Conservation (phyloP, 768 basidiomycete species). For the Trametes sanguinea region DNA sequence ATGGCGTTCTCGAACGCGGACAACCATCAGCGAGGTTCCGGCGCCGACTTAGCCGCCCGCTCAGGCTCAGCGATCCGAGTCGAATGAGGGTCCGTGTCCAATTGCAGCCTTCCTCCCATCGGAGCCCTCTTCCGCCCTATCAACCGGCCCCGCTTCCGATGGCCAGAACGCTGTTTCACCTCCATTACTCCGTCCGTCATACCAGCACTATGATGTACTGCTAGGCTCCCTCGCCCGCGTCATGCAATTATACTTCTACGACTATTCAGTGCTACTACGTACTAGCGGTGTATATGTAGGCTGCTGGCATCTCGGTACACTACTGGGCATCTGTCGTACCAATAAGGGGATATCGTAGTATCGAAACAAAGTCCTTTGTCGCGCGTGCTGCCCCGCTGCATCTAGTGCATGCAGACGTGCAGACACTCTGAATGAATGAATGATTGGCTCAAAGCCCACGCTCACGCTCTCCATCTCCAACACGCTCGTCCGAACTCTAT, state of each 20-base stretch:
- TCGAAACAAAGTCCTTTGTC: no score
- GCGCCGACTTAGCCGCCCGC: slow-evolving; percentile 26
- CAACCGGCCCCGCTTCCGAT: slow-evolving; percentile 25
- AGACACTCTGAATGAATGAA: no score
- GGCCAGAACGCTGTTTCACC: slow-evolving; percentile 7
- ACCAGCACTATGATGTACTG: background rate
- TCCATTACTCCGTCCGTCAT: slow-evolving; percentile 20
- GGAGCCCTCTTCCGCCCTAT: slow-evolving; percentile 20
- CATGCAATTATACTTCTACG: background rate
- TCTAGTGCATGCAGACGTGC: no score
- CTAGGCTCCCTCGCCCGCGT: background rate
- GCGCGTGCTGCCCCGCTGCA: no score
- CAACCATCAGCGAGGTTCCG: slow-evolving; percentile 27
- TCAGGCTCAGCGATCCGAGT: slow-evolving; percentile 27
- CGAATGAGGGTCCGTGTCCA: slow-evolving; percentile 10
- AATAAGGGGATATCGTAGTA: no score
- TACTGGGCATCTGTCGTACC: background rate
- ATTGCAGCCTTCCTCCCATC: slow-evolving; percentile 12
- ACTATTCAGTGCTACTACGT: background rate
- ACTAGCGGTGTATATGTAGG: background rate
- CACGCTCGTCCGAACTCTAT: no score
- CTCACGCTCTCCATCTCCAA: no score
- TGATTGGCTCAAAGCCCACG: no score
- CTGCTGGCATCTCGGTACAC: background rate
- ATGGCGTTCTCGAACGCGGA: slow-evolving; percentile 21